Base-by-base conservation (phyloP, 2,329 filamentous ascomycete species). In the Catunica adiposa region DNA sequence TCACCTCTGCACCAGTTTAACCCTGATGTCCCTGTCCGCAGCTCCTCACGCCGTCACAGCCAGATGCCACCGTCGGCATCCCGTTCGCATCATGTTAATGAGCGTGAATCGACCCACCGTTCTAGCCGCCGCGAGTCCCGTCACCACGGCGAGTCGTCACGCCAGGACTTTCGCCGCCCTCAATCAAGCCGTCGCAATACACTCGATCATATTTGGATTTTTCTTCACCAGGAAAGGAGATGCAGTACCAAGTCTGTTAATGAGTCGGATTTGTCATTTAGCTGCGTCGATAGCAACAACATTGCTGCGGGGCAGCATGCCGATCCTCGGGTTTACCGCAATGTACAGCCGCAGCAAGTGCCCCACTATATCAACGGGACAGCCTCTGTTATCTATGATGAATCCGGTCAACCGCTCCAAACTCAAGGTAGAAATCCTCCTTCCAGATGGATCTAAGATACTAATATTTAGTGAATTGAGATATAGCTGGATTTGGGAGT, bases 261-360 rank as follows among this genome's bases (percentile, higher is more conserved):
- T 9, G 50, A n/a, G 20, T 56, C 54, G 17, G 37, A 56, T 26
- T 3, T 53, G n/a, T 58, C 57, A 2, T 58, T 58, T 53, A 50
- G 53, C 3, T 58, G 57, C 37, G 23, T 58, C 20, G 57, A 58
- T n/a, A 58, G 57, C 17, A 51, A 56, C 53, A 53, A 26, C 11
- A 56, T 58, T 34, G 46, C 25, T 3, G 25, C 23, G 3, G 56
- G 56, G 17, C 15, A 26, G 3, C 25, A 54, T 46, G 44, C 56
- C 5, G 25, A 42, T 6, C 34, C 46, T 3, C 11, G 17, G 14
- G 25, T 54, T 8, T 58, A 55, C 26, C 17, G 34, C 5, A 8
- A 22, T n/a, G 22, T 22, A 17, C 14, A 25, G 7, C 11, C 0
- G 26, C 31, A 23, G 3, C n/a, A 34, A 37, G 20, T 11, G 23